phyloP scores from a whole-genome alignment of 2,329 filamentous ascomycete species.

The Septoria linicola region DNA sequence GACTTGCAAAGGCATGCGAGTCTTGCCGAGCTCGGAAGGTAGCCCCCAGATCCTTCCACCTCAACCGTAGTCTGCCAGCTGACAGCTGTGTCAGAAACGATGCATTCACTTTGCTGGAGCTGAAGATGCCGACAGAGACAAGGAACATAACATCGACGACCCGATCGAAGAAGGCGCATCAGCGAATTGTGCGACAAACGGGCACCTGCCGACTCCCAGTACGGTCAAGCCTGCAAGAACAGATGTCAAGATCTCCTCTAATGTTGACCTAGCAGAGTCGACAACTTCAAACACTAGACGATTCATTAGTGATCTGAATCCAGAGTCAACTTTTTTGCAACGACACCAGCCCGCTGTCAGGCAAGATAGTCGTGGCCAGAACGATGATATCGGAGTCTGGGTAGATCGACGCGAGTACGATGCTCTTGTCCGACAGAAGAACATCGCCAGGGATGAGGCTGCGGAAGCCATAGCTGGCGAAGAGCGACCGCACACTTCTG shows the following conservation, averaged over 20 bases:
- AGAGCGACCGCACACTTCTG: slow-evolving; percentile 36
- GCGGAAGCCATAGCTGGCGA: slow-evolving; percentile 14
- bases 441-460: slow-evolving; percentile 17
- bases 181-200: background rate
- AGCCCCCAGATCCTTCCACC: background rate
- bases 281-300: slow-evolving; percentile 13
- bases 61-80: slow-evolving; percentile 10
- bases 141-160: slow-evolving; percentile 11
- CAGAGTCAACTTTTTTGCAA: slow-evolving; percentile 48
- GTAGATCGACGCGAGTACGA: slow-evolving; percentile 38
- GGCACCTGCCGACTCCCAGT: slow-evolving; percentile 9
- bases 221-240: background rate
- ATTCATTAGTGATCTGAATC: slow-evolving; percentile 43
- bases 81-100: slow-evolving; percentile 32
- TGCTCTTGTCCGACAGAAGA: slow-evolving; percentile 30
- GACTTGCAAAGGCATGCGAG: slow-evolving; percentile 38
- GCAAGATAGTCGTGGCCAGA: slow-evolving; percentile 19
- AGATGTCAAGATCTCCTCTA: background rate
- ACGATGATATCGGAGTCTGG: slow-evolving; percentile 39
- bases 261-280: slow-evolving; percentile 3
- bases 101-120: slow-evolving; percentile 33
- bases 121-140: slow-evolving; percentile 13
- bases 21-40: slow-evolving; percentile 36
- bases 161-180: background rate
- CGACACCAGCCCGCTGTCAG: slow-evolving; percentile 33